Percentiles rank a stretch among this genome's conserved stretches.
phyloP scores from a whole-genome alignment of 2,329 filamentous ascomycete species.

The Penicillium freii region DNA sequence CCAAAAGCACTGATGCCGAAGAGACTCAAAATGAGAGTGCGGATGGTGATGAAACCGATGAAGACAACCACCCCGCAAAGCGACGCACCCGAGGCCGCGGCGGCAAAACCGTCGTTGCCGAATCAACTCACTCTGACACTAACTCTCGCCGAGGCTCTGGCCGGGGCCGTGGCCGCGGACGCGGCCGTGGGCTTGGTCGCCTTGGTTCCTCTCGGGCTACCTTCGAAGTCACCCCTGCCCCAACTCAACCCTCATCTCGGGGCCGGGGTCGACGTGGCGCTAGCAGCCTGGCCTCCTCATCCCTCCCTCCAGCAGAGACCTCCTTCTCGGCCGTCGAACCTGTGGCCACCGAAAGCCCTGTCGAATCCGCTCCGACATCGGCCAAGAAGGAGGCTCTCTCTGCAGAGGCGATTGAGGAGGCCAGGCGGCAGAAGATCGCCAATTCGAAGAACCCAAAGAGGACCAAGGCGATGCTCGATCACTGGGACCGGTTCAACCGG shows the following conservation, averaged over 20 bases:
- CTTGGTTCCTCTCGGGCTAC: conserved; percentile 21
- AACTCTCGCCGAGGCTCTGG: conserved; percentile 19
- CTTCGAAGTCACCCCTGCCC: conserved; percentile 21
- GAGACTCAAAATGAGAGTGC: conserved; percentile 29
- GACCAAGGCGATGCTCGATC: conserved; percentile 47
- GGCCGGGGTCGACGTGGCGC: conserved; percentile 26
- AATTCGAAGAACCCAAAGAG: conserved; percentile 47
- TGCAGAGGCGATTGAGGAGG: conserved; percentile 31
- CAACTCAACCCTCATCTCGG: conserved; percentile 20
- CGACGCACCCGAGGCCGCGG: conserved; percentile 35
- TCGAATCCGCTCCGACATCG: conserved; percentile 10
- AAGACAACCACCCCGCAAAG: conserved; percentile 31
- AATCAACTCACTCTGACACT: conserved; percentile 24
- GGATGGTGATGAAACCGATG: conserved; percentile 28
- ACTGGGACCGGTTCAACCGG: conserved; percentile 45
- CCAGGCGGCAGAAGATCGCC: conserved; percentile 40
- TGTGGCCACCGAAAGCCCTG: conserved; percentile 10
- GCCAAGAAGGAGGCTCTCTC: conserved; percentile 19
- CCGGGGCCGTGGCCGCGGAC: conserved; percentile 31
- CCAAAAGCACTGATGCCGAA: conserved; percentile 27
- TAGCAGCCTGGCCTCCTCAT: conserved; percentile 12
- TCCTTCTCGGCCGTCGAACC: conserved; percentile 17
- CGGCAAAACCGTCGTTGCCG: conserved; percentile 24
- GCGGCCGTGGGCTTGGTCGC: conserved; percentile 30
- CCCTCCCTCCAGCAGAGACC: conserved; percentile 12